phyloP scores from a whole-genome alignment of 192 early-diverging fungal genomes.

The Linnemannia hyalina region DNA sequence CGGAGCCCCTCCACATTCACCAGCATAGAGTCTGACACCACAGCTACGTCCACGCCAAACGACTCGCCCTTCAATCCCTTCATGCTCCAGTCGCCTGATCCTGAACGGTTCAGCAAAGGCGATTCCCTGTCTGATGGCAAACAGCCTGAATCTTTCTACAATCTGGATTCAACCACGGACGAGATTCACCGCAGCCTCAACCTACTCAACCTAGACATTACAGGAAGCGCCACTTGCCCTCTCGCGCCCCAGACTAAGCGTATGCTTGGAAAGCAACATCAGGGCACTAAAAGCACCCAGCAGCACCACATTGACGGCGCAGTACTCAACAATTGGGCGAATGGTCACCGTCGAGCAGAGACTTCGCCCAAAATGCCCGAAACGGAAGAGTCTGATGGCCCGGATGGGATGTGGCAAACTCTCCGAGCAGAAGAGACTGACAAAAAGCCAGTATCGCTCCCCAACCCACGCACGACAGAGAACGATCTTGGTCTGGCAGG shows the following conservation, averaged over 20 bases:
- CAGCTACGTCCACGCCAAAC: background rate
- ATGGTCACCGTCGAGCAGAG: conserved; percentile 21
- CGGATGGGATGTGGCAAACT: conserved; percentile 46
- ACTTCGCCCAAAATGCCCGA: conserved; percentile 11
- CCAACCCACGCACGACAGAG: background rate
- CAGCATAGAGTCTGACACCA: background rate
- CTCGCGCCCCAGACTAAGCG: conserved; percentile 43
- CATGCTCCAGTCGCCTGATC: conserved; percentile 15
- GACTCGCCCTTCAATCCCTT: conserved; percentile 5
- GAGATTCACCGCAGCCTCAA: conserved; percentile 53
- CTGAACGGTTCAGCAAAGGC: conserved; percentile 6
- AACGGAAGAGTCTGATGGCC: background rate
- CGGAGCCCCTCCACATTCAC: background rate
- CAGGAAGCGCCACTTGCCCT: conserved; percentile 42
- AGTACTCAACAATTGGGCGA: conserved; percentile 18
- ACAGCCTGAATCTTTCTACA: conserved; percentile 41
- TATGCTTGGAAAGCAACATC: conserved; percentile 32
- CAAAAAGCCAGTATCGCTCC: background rate
- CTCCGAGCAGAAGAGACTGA: conserved; percentile 17
- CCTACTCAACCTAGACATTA: conserved; percentile 41
- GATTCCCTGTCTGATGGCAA: background rate
- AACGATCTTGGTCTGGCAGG: conserved; percentile 1
- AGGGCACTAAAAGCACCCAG: background rate
- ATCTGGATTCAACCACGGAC: conserved; percentile 48
- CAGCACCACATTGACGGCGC: conserved; percentile 18